phyloP scores from a whole-genome alignment of 441 rosid genomes.

The Populus tomentosa region DNA sequence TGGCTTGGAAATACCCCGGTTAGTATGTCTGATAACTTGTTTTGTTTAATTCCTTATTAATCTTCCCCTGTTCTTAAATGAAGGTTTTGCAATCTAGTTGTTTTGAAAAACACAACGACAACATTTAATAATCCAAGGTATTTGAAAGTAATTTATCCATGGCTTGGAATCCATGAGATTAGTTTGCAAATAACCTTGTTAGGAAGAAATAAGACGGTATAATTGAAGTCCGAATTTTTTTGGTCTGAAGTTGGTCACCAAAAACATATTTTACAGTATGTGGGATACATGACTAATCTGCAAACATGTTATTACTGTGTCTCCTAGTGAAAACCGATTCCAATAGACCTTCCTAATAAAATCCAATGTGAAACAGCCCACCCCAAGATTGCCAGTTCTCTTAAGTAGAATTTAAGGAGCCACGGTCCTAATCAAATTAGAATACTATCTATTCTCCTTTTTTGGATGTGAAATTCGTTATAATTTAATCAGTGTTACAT shows the following conservation, averaged over 20 bases:
- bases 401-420: not conserved
- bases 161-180: not conserved
- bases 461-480: not conserved
- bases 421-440: not conserved
- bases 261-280: not conserved
- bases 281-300: not conserved
- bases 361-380: not conserved
- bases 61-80: not conserved
- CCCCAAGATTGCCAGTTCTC: not conserved
- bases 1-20: conserved; percentile 99
- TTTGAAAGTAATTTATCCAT: not conserved
- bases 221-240: not conserved
- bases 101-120: not conserved
- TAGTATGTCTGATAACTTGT: conserved; percentile 27
- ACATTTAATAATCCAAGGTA: too few relatives aligned
- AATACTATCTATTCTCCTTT: not conserved
- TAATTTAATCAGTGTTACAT: not conserved
- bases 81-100: not conserved
- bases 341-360: not conserved
- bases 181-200: not conserved
- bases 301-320: not conserved
- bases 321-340: not conserved
- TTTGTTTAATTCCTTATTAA: not conserved
- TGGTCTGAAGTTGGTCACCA: not conserved
- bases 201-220: not conserved